Evolutionary conservation across 1,284 basidiomycete species (phyloP).

Genomic region (Melampsora americana): DNA sequence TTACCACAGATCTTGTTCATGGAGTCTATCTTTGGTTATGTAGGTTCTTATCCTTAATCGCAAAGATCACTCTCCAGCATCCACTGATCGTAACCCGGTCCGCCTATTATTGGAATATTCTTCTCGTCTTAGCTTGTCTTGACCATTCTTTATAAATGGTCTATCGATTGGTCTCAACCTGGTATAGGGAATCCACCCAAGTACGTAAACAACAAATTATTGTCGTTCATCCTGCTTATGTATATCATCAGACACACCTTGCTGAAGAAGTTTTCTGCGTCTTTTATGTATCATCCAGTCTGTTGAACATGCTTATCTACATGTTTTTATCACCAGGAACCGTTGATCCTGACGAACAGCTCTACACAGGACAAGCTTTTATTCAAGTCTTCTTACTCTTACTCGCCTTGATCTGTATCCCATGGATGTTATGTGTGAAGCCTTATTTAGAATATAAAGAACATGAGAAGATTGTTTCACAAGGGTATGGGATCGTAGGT

Average conservation of each 20-base stretch:
- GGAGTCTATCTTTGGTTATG: conserved; percentile 41
- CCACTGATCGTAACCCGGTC: background rate
- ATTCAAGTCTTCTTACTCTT: conserved; percentile 78
- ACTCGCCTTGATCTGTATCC: conserved; percentile 81
- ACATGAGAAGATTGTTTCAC: conserved; percentile 74
- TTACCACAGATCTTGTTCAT: conserved; percentile 41
- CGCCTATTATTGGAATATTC: background rate
- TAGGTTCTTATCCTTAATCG: background rate
- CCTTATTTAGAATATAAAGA: conserved; percentile 93
- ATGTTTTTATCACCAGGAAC: conserved; percentile 54
- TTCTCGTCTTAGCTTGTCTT: conserved; percentile 10
- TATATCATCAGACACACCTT: background rate
- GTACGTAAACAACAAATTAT: conserved; percentile 62
- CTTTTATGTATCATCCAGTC: background rate
- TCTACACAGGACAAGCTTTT: conserved; percentile 83
- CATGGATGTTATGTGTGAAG: conserved; percentile 88
- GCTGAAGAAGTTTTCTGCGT: conserved; percentile 9
- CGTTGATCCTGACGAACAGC: conserved; percentile 66
- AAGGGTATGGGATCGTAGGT: conserved; percentile 70
- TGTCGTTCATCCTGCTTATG: too few relatives aligned
- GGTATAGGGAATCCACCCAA: conserved; percentile 29
- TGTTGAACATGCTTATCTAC: conserved; percentile 52
- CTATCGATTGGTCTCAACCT: conserved; percentile 27
- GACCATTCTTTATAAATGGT: conserved; percentile 36
- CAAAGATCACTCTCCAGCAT: background rate